Percentiles rank a stretch among this genome's conserved stretches.
Conservation (phyloP, 2,329 filamentous ascomycete genomes). For the Fusarium xylarioides region DNA sequence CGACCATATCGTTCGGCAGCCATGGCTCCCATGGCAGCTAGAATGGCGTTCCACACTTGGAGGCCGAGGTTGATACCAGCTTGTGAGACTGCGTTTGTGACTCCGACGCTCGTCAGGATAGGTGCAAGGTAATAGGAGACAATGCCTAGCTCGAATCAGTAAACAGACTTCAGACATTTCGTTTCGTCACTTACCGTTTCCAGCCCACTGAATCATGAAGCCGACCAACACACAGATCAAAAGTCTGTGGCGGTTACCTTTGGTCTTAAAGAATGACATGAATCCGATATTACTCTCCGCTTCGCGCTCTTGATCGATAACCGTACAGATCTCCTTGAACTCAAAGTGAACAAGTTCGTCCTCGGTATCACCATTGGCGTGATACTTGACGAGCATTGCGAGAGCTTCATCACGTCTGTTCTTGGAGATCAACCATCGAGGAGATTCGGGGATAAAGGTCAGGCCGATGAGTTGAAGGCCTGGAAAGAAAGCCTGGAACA, state of each 20-base stretch:
- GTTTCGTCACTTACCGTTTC: slow-evolving; percentile 2
- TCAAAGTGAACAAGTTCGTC: slow-evolving; percentile 59
- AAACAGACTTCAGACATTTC: too few species aligned
- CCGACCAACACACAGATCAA: slow-evolving; percentile 31
- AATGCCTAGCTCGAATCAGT: not conserved
- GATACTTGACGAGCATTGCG: slow-evolving; percentile 57
- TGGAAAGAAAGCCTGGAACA: slow-evolving; percentile 20
- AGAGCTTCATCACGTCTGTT: slow-evolving; percentile 55
- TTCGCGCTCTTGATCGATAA: slow-evolving; percentile 54
- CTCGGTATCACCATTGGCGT: slow-evolving; percentile 56
- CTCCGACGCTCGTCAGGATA: slow-evolving; percentile 11
- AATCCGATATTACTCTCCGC: slow-evolving; percentile 51
- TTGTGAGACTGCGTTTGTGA: slow-evolving; percentile 13
- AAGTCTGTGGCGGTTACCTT: slow-evolving; percentile 38
- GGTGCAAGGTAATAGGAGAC: slow-evolving; percentile 26
- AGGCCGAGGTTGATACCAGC: slow-evolving; percentile 16
- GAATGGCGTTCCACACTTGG: slow-evolving; percentile 17
- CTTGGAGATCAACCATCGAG: slow-evolving; percentile 48
- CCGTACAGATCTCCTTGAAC: slow-evolving; percentile 60
- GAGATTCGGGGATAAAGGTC: slow-evolving; percentile 51
- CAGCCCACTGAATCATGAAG: slow-evolving; percentile 34
- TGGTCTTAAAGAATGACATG: slow-evolving; percentile 51
- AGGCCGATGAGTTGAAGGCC: slow-evolving; percentile 11
- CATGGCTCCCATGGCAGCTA: slow-evolving; percentile 13
- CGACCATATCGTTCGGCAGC: slow-evolving; percentile 17